Conservation (phyloP, 495 filamentous ascomycete species). For the Tuber borchii region DNA sequence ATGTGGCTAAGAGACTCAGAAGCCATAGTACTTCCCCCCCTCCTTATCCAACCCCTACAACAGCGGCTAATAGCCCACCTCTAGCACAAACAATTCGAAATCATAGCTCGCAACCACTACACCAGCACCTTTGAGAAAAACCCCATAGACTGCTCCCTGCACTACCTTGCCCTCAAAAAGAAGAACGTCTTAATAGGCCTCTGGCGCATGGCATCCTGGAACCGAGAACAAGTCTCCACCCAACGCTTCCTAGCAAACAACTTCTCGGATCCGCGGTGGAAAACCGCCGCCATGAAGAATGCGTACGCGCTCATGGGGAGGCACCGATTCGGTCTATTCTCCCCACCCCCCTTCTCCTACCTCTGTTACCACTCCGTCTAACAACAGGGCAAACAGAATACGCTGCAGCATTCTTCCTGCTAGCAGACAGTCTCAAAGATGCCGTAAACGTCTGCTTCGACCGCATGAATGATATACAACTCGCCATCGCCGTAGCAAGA, state of each 20-base stretch:
- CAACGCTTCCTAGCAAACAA: conserved; percentile 72
- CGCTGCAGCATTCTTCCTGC: conserved; percentile 89
- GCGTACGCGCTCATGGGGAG: conserved; percentile 94
- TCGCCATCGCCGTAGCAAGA: conserved; percentile 82
- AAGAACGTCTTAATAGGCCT: conserved; percentile 86
- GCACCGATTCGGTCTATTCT: conserved; percentile 66
- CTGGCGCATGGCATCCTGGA: conserved; percentile 93
- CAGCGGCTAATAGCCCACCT: conserved; percentile 15
- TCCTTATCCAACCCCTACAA: not conserved
- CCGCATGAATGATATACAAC: conserved; percentile 78
- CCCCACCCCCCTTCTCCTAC: not conserved
- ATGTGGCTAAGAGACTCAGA: conserved; percentile 82
- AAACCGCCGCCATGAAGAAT: conserved; percentile 87
- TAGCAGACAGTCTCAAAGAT: conserved; percentile 78
- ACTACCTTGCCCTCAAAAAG: conserved; percentile 84
- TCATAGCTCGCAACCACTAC: conserved; percentile 87
- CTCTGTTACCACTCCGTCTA: conserved; percentile 14
- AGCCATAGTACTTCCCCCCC: conserved; percentile 44
- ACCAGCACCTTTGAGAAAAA: conserved; percentile 80
- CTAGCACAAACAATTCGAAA: conserved; percentile 71
- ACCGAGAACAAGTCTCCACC: conserved; percentile 75
- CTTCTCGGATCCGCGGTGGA: conserved; percentile 79
- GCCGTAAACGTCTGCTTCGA: conserved; percentile 77
- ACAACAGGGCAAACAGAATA: conserved; percentile 57
- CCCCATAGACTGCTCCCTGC: conserved; percentile 87